Evolutionary conservation across 495 filamentous ascomycete genomes (phyloP), one percentile per base, ranked within the genome.

Genomic region (Parmelia sp.): DNA sequence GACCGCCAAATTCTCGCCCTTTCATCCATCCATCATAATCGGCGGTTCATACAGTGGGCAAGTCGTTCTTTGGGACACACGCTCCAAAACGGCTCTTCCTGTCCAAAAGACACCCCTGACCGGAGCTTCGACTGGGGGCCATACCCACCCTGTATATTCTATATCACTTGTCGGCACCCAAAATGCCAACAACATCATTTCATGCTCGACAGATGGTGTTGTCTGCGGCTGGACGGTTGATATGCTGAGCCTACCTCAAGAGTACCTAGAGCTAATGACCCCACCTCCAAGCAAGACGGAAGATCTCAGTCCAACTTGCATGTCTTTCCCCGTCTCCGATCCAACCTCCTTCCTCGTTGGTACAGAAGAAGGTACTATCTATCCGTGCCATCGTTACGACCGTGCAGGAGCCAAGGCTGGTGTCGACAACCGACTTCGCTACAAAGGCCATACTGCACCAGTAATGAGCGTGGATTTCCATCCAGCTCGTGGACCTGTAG

Each of bases 111-210:
- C 95, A 1, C 93, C 94, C 0, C 81, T 97, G 35, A 96, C 95
- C 21, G 92, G 94, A 45, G 84, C 84, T 6, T 76, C 79, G 47
- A 62, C 57, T 19, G 70, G 68, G 11, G 92, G 94, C 44, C 94
- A 99, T 73, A 95, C 94, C 11, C 94, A 99, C 70, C 94, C 94
- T 0, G 89, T 99, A 62, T 99, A 99, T 78, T 88, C 87, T 33
- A 86, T 99, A 64, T 91, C 94, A 53, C 92, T 97, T 35, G 89
- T 97, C 47, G 94, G 94, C 66, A 99, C 94, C 9, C 95, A 97
- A 75, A 97, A 99, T 74, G 95, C 95, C 58, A 94, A 96, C 75
- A 97, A 97, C 71, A 96, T 99, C 73, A 86, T 99, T 62, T 95
- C 91, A 25, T 89, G 88, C 72, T 96, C 92, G 5, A 99, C 95